phyloP scores from a whole-genome alignment of 306 rosid genomes.

The Malus orientalis region DNA sequence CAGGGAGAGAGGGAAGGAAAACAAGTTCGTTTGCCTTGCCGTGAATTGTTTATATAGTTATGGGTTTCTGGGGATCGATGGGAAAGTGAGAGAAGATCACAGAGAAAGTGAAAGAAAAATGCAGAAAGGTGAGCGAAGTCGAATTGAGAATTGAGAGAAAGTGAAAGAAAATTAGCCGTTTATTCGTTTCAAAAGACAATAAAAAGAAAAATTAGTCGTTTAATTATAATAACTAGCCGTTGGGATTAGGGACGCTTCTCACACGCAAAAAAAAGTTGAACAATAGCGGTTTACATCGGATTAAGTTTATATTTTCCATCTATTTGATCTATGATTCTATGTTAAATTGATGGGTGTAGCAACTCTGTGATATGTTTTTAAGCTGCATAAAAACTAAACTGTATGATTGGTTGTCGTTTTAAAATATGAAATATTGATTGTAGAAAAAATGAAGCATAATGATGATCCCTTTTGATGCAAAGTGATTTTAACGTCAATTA shows the following conservation, averaged over 20 bases:
- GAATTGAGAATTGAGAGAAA: not conserved
- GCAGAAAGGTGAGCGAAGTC: not conserved
- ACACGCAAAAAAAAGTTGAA: not conserved
- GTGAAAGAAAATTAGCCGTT: not conserved
- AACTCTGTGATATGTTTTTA: too few relatives aligned
- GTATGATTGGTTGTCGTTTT: too few relatives aligned
- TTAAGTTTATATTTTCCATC: too few relatives aligned
- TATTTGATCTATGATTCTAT: too few relatives aligned
- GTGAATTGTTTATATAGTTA: not conserved
- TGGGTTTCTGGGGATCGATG: constrained; percentile 9
- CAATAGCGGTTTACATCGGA: too few relatives aligned
- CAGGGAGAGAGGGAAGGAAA: not conserved
- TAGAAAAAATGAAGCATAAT: too few relatives aligned
- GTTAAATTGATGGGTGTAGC: too few relatives aligned
- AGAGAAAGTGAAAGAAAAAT: constrained; percentile 16
- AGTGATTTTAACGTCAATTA: too few relatives aligned
- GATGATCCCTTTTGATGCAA: too few relatives aligned
- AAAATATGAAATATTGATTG: too few relatives aligned
- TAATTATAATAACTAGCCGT: constrained; percentile 68
- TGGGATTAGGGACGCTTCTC: constrained; percentile 19
- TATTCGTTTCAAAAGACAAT: not conserved
- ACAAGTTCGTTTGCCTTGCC: not conserved
- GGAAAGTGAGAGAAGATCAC: constrained; percentile 6
- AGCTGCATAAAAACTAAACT: too few relatives aligned
- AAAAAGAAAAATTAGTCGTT: constrained; percentile 50